phyloP scores from a whole-genome alignment of 345 rosid species.

The Kernera saxatilis region DNA sequence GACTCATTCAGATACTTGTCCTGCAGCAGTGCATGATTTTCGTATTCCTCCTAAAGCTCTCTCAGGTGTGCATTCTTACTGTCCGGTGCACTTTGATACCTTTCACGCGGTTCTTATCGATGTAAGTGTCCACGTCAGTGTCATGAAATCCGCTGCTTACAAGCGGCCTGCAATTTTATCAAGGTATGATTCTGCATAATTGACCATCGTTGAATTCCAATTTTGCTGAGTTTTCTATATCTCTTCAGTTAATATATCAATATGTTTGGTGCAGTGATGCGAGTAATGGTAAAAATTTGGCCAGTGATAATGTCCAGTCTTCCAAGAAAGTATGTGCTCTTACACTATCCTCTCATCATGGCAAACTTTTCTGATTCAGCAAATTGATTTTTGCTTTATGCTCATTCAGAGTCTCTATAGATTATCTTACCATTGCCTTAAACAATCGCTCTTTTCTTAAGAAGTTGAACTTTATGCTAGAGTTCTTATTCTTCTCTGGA shows the following conservation, averaged over 20 bases:
- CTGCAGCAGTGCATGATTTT: conserved; percentile 85
- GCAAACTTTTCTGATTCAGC: neutral
- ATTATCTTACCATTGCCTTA: neutral
- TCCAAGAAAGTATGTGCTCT: conserved; percentile 52
- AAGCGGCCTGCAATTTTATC: conserved; percentile 39
- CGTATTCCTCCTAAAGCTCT: conserved; percentile 96
- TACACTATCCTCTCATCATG: neutral
- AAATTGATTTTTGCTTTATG: neutral
- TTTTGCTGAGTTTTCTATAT: neutral
- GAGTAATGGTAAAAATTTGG: conserved; percentile 29
- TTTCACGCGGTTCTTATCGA: conserved; percentile 84
- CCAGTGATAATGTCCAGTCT: conserved; percentile 39
- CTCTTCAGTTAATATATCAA: conserved; percentile 1
- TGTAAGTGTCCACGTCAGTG: conserved; percentile 66
- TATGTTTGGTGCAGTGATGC: conserved; percentile 45
- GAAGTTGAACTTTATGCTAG: neutral
- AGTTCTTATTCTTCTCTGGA: neutral
- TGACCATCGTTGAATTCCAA: neutral
- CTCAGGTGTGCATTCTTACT: conserved; percentile 86
- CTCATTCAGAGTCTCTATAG: neutral
- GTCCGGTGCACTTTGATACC: conserved; percentile 88
- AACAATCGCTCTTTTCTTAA: neutral
- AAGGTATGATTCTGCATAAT: conserved; percentile 47
- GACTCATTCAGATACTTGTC: conserved; percentile 48
- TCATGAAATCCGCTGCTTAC: conserved; percentile 57